Evolutionary conservation across 2,329 filamentous ascomycete species (phyloP), one percentile per base, ranked within the genome.

Genomic region (Pestalotiopsis sp.): DNA sequence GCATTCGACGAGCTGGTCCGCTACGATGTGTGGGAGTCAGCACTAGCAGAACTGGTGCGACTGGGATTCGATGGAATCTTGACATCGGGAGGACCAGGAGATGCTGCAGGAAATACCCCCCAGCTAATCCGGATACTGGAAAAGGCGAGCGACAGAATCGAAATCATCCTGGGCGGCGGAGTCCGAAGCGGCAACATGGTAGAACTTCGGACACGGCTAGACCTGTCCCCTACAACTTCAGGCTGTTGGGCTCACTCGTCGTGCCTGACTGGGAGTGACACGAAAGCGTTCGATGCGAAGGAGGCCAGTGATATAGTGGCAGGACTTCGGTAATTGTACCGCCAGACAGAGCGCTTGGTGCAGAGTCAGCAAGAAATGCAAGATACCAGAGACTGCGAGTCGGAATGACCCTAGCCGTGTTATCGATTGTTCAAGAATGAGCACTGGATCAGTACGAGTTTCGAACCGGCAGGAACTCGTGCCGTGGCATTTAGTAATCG

Each of bases 91-190:
- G 87, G 87, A 0, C 69, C 74, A 1, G 84, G 84, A 1, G 72
- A 75, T 56, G 83, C 83, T 2, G 69, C 74, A 13, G 78, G 78
- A 4, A 85, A 89, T 68, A 36, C 81, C 14, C 72, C 72, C 2
- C 73, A 70, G 17, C 74, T 89, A 57, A 73, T 71, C 17, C 69
- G 62, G 4, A 78, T 89, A 31, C 78, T 82, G 4, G 65, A 68
- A 2, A 72, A 69, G 25, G 76, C 76, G 1, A 71, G 69, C 27
- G 17, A 65, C 1, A 69, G 72, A 20, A 73, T 88, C 1, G 82
- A 89, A 74, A 76, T 89, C 61, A 81, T 89, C 14, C 79, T 87
- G 4, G 86, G 86, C 0, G 87, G 87, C 0, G 86, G 87, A 1
- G 79, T 88, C 20, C 79, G 85, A 58, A 80, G 77, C 58, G 68